Percentiles rank a stretch among this genome's conserved stretches.
These are phyloP conservation scores for Cryptosporidium sp. DNA, from an alignment of 169 alveolate species.

Conservation along the genomic window DNA sequence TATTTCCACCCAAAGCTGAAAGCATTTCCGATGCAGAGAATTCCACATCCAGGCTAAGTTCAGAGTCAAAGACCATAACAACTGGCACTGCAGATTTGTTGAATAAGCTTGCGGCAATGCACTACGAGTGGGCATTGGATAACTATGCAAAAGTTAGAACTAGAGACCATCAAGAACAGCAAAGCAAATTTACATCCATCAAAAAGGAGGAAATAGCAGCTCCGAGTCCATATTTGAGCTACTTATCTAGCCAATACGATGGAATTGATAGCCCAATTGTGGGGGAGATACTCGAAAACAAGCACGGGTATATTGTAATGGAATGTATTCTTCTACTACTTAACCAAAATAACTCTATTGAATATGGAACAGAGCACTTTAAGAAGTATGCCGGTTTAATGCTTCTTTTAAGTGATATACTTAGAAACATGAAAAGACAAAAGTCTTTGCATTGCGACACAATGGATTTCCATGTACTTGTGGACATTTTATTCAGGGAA, in stretches of 20 bases:
- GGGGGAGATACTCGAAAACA: conserved; percentile 1
- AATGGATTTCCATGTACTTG: conserved; percentile 60
- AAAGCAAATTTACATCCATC: background rate
- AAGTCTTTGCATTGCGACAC: conserved; percentile 23
- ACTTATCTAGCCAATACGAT: conserved; percentile 72
- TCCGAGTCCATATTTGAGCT: conserved; percentile 52
- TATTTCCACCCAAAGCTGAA: conserved; percentile 4
- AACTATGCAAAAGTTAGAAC: conserved; percentile 43
- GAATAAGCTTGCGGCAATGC: conserved; percentile 15
- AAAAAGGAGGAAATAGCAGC: background rate
- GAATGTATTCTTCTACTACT: conserved; percentile 27
- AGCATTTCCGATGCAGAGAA: background rate
- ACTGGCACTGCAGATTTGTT: background rate
- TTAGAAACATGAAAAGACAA: conserved; percentile 28
- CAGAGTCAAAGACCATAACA: background rate
- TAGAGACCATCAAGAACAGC: conserved; percentile 21
- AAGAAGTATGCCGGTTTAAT: conserved; percentile 13
- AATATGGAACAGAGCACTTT: conserved; percentile 23
- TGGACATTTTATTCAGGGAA: conserved; percentile 68
- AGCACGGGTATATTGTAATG: conserved; percentile 45
- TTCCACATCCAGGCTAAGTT: background rate
- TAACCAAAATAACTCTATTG: conserved; percentile 28
- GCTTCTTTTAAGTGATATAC: conserved; percentile 39
- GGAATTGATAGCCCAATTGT: conserved; percentile 74
- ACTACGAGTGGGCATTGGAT: conserved; percentile 56